phyloP scores from a whole-genome alignment of 371 early-diverging fungal species.

The Quaeritorhiza haematococci region DNA sequence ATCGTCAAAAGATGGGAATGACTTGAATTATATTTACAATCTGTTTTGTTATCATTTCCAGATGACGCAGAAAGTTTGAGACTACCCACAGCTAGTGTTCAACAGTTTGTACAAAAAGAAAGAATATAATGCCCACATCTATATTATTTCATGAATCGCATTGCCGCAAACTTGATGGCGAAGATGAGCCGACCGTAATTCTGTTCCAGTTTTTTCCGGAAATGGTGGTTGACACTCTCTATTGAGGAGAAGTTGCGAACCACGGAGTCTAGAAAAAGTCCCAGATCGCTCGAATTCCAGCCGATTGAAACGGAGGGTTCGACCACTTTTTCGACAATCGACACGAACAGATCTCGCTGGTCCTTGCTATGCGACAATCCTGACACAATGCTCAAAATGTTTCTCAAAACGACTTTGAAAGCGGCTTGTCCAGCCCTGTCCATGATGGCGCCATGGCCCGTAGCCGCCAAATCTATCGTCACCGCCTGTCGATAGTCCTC shows the following conservation, averaged over 20 bases:
- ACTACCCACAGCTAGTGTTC: no score
- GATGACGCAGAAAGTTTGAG: constrained; percentile 81
- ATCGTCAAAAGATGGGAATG: no score
- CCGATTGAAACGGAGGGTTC: constrained; percentile 31
- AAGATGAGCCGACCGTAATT: no score
- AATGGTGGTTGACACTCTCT: no score
- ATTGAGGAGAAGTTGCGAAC: no score
- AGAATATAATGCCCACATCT: no score
- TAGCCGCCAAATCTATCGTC: constrained; percentile 3
- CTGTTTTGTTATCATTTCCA: constrained; percentile 60
- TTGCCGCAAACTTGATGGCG: no score
- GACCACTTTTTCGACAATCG: constrained; percentile 48
- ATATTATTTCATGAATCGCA: no score
- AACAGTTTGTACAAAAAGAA: no score
- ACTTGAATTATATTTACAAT: constrained; percentile 7
- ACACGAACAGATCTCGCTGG: constrained; percentile 47
- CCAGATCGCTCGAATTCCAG: constrained; percentile 23
- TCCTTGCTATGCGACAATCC: constrained; percentile 46
- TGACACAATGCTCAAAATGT: constrained; percentile 44
- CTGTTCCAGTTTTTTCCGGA: no score
- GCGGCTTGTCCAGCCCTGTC: constrained; percentile 30
- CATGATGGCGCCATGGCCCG: neutral
- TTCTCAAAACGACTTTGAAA: constrained; percentile 34
- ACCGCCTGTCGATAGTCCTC: constrained; percentile 28
- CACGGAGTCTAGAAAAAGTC: constrained; percentile 21